A percentile compares a stretch with the other conserved stretches of the same genome.
phyloP scores from a whole-genome alignment of 2,329 filamentous ascomycete species.

The Botrytis cinerea region DNA sequence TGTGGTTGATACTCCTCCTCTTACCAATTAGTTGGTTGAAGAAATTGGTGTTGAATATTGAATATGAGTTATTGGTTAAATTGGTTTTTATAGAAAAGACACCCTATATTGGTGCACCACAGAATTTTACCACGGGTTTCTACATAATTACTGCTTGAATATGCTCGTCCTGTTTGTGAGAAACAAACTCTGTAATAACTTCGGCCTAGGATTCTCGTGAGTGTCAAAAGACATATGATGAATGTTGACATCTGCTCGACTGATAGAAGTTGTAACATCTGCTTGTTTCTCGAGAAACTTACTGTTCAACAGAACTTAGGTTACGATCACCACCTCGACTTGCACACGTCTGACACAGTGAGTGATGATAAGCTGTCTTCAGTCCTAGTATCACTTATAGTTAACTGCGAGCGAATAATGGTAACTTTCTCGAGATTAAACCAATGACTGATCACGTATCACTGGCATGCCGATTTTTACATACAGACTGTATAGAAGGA shows the following conservation, averaged over 20 bases:
- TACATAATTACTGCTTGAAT: background rate
- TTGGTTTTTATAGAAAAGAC: slow-evolving; percentile 7
- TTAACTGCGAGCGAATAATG: background rate
- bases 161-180: background rate
- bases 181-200: background rate
- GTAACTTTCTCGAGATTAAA: background rate
- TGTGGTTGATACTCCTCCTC: slow-evolving; percentile 24
- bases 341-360: background rate
- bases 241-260: background rate
- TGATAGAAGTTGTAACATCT: background rate
- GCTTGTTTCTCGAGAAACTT: too few species aligned
- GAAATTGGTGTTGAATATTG: too few species aligned
- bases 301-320: background rate
- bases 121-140: background rate
- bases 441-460: background rate
- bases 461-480: background rate
- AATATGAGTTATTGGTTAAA: background rate
- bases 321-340: background rate
- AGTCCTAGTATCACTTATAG: background rate
- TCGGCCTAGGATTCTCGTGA: background rate
- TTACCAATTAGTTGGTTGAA: background rate
- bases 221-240: background rate
- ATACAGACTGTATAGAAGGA: background rate
- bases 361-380: background rate
- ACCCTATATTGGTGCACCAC: background rate